These are phyloP conservation scores for Talaromyces wortmannii DNA, from an alignment of 495 filamentous ascomycete species.

Conservation along the genomic window DNA sequence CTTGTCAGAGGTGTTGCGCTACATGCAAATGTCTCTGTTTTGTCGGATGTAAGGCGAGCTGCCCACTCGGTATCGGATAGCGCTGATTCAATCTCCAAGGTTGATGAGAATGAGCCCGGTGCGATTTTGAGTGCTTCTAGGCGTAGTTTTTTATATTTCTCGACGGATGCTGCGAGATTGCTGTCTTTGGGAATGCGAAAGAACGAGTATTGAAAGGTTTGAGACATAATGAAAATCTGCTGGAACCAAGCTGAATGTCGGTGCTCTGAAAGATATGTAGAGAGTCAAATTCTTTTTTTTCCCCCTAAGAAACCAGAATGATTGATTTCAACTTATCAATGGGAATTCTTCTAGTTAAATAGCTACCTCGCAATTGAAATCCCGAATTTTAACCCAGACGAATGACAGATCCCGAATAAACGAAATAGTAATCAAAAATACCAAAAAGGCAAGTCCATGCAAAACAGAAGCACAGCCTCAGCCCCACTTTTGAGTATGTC, in stretches of 20 bases:
- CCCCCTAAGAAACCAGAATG: no score
- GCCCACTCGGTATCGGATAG: conserved; percentile 20
- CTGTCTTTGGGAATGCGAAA: conserved; percentile 13
- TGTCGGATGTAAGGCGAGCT: conserved; percentile 8
- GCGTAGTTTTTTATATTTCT: conserved; percentile 21
- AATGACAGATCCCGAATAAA: background rate
- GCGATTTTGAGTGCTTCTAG: conserved; percentile 14
- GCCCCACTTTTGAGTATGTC: background rate
- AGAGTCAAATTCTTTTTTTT: no score
- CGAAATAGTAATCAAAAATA: background rate
- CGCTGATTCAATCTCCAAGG: conserved; percentile 22
- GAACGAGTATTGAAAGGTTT: conserved; percentile 5
- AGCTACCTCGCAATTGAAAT: no score
- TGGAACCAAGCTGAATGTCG: background rate
- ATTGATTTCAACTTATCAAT: no score
- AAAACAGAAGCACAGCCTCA: background rate
- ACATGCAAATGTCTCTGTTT: conserved; percentile 21
- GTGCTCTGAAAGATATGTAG: background rate
- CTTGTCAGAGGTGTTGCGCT: conserved; percentile 12
- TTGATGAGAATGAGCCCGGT: conserved; percentile 23
- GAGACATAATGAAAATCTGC: background rate
- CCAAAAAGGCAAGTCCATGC: background rate
- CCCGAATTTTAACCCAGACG: background rate
- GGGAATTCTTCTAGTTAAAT: no score
- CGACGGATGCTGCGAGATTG: conserved; percentile 10